Evolutionary conservation across 768 basidiomycete species (phyloP), one percentile per base, ranked within the genome.

Genomic region (Cystobasidium onofrii): DNA sequence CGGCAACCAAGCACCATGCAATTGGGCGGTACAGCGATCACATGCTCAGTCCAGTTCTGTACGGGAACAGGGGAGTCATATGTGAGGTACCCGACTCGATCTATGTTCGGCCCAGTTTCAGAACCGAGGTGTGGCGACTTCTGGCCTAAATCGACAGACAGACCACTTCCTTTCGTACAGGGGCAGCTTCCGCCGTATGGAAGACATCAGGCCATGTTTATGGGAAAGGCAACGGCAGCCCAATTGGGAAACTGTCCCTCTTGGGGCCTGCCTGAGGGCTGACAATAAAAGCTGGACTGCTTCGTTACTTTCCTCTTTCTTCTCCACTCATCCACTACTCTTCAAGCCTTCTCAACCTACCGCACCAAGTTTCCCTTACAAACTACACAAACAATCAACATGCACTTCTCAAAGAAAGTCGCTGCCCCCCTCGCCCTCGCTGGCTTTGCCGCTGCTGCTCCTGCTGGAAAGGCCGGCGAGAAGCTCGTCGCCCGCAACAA

Each of bases 361-460:
- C 3, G 27, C 39, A 0, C 52, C 23, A n/a, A n/a, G n/a, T n/a
- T n/a, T n/a, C n/a, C 25, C 44, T 55, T 33, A 18, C 29, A 31
- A 15, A 1, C 74, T 29, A 33, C 66, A 46, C 36, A 23, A 18
- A 20, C 46, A 25, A 9, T 25, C 62, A 76, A 0, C 57, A 78
- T 76, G 77, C 75, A 71, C 31, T 75, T 74, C 67, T 9, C 63
- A 34, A 41, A 67, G 65, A 62, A 70, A 57, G 61, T 73, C 23
- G 61, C 75, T 67, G 65, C 72, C 44, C 71, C 77, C 34, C 64
- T 76, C 52, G 76, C 73, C 34, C 70, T 72, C 23, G 66, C 57
- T 13, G 60, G 52, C 17, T 46, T 65, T 46, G 73, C 50, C n/a
- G 15, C 63, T 15, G 74, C 73, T 43, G 60, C 73, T 54, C 62